A percentile compares a stretch with the other conserved stretches of the same genome.
phyloP scores from a whole-genome alignment of 176 grass and related monocot species.

The Rhynchospora tenuis region DNA sequence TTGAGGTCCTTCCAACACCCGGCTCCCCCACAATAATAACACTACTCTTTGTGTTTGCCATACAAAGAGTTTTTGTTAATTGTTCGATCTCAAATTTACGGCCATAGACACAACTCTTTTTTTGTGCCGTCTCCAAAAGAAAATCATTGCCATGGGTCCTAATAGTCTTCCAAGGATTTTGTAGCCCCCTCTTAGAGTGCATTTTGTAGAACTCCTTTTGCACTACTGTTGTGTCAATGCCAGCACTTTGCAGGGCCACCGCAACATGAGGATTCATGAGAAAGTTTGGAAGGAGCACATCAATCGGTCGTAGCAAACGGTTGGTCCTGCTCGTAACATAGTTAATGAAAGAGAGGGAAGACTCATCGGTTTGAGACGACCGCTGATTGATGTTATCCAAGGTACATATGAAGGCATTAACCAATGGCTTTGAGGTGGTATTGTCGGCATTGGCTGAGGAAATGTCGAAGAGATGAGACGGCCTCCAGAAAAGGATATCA shows the following conservation, averaged over 20 bases:
- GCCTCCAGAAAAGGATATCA: conserved; percentile 13
- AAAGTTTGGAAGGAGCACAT: conserved; percentile 50
- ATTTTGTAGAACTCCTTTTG: conserved; percentile 64
- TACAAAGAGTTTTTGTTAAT: conserved; percentile 39
- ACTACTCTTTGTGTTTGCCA: conserved; percentile 57
- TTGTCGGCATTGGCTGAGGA: background rate
- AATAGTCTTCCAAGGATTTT: conserved; percentile 40
- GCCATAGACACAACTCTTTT: conserved; percentile 59
- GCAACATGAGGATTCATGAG: conserved; percentile 49
- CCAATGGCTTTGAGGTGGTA: background rate
- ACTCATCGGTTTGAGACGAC: background rate
- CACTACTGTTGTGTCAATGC: conserved; percentile 38
- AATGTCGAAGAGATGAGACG: conserved; percentile 8
- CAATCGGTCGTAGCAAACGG: conserved; percentile 50
- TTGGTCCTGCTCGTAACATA: conserved; percentile 28
- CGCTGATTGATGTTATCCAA: conserved; percentile 14
- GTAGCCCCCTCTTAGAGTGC: conserved; percentile 20
- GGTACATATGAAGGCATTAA: conserved; percentile 11
- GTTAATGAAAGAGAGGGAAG: conserved; percentile 30
- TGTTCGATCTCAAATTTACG: conserved; percentile 58
- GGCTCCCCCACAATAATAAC: conserved; percentile 68
- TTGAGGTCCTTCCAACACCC: conserved; percentile 60
- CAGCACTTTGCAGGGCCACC: conserved; percentile 49
- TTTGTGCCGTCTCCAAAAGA: conserved; percentile 60
- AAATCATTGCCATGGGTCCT: conserved; percentile 57